Base-by-base conservation (phyloP, 108 stramenopile species). In the Pseudonitzschia multistriata region DNA sequence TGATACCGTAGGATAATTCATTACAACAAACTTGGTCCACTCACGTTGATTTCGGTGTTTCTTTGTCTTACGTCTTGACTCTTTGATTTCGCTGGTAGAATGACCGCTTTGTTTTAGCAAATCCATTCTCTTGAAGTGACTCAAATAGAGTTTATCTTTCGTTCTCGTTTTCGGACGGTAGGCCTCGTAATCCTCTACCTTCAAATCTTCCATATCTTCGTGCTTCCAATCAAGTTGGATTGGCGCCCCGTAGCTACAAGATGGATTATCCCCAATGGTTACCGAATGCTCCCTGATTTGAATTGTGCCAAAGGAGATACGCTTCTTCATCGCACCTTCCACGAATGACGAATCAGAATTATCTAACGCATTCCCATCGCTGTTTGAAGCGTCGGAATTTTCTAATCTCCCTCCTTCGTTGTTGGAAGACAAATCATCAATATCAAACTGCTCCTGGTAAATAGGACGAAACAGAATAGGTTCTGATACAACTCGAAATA, bases 261-360 rank as follows among this genome's bases (percentile, higher is more conserved):
- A 63, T 19, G 85, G 85, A 71, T 86, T 73, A 55, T 86, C 85
- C 13, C 83, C 85, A 2, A 86, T 60, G 29, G 81, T 84, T 36
- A 68, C 69, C 7, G 39, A 28, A 52, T 84, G 79, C 28, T 76
- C 78, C 45, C 85, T 74, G 25, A 81, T 54, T 3, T 49, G 5
- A 31, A 86, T 55, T 14, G 39, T 62, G 29, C 67, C 70, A 49
- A 81, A 81, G 1, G 42, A 40, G 1, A 64, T 47, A 17, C 63
- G 63, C 22, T 45, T 64, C 22, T 64, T 64, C 42, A 47, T 45
- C 1, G 37, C 25, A 2, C 63, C 42, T 40, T 34, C 63, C 0
- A 45, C 45, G 28, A 64, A 64, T 47, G n/a, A 34, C 3, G 31
- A 25, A 5, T 25, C 31, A 35, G 35, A 33, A 35, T 33, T 30